Evolutionary conservation across 176 grass and related monocot species (phyloP).

Genomic region (Oryza officinalis): DNA sequence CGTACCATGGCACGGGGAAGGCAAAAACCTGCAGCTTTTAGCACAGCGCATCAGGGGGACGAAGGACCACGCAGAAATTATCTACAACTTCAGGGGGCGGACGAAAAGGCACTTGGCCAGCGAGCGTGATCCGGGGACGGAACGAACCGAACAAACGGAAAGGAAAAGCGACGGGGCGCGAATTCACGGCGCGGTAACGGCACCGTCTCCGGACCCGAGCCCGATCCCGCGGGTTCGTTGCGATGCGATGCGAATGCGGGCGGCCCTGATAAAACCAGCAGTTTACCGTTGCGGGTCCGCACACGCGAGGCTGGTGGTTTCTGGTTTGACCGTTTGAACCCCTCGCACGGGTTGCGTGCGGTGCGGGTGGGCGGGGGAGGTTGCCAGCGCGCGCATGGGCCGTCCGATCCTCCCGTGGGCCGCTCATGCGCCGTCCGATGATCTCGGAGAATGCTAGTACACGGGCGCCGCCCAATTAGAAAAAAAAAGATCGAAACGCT

Average conservation of each 20-base stretch:
- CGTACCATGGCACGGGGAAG: no score
- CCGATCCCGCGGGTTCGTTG: no score
- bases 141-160: not conserved
- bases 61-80: not conserved
- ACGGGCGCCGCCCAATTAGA: no score
- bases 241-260: no score
- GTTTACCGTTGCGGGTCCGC: not conserved
- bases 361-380: not conserved
- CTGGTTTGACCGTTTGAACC: not conserved
- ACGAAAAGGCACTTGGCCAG: not conserved
- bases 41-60: no score
- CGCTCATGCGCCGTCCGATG: slow-evolving; percentile 23
- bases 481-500: no score
- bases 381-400: not conserved
- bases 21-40: no score
- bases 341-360: not conserved
- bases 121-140: not conserved
- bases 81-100: not conserved
- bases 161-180: not conserved
- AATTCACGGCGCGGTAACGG: no score
- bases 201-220: no score
- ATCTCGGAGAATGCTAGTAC: not conserved
- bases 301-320: not conserved
- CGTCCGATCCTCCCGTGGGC: not conserved
- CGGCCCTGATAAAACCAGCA: not conserved